Evolutionary conservation across 768 basidiomycete genomes (phyloP).

Genomic region (Mycena vitilis): DNA sequence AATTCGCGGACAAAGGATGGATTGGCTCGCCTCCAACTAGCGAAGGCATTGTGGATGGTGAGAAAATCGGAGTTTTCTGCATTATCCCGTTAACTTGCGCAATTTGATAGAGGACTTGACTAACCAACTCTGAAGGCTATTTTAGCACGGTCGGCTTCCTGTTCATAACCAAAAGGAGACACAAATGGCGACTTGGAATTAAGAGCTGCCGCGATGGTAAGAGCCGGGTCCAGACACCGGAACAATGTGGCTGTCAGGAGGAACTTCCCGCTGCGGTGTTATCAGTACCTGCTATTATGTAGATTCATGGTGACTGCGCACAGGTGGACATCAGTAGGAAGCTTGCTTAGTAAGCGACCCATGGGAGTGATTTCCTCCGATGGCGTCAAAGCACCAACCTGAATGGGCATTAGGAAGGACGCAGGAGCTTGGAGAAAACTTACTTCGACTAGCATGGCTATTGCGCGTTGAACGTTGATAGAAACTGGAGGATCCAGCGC

Average conservation of each 20-base stretch:
- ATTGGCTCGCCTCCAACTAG: slow-evolving; percentile 86
- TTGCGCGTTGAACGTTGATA: slow-evolving; percentile 90
- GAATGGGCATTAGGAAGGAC: slow-evolving; percentile 14
- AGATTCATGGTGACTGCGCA: not conserved
- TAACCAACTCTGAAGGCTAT: slow-evolving; percentile 79
- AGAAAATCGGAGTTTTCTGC: slow-evolving; percentile 95
- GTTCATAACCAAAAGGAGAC: slow-evolving; percentile 87
- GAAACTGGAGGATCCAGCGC: slow-evolving; percentile 91
- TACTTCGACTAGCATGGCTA: slow-evolving; percentile 92
- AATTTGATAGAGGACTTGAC: slow-evolving; percentile 35
- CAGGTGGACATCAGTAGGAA: slow-evolving; percentile 93
- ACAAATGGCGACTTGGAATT: slow-evolving; percentile 96
- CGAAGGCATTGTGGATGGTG: slow-evolving; percentile 91
- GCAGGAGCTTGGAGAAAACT: slow-evolving; percentile 26
- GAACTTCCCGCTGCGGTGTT: slow-evolving; percentile 70
- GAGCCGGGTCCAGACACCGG: slow-evolving; percentile 93
- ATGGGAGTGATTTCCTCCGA: slow-evolving; percentile 94
- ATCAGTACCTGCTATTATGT: slow-evolving; percentile 1
- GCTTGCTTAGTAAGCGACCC: slow-evolving; percentile 88
- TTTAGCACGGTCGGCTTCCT: slow-evolving; percentile 89
- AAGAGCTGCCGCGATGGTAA: slow-evolving; percentile 93
- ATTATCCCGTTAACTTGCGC: slow-evolving; percentile 10
- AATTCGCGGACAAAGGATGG: slow-evolving; percentile 74
- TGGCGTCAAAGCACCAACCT: slow-evolving; percentile 89
- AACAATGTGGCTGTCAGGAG: slow-evolving; percentile 86